These are phyloP conservation scores for Fusarium hainanense DNA, from an alignment of 2,329 filamentous ascomycete genomes.

Conservation along the genomic window DNA sequence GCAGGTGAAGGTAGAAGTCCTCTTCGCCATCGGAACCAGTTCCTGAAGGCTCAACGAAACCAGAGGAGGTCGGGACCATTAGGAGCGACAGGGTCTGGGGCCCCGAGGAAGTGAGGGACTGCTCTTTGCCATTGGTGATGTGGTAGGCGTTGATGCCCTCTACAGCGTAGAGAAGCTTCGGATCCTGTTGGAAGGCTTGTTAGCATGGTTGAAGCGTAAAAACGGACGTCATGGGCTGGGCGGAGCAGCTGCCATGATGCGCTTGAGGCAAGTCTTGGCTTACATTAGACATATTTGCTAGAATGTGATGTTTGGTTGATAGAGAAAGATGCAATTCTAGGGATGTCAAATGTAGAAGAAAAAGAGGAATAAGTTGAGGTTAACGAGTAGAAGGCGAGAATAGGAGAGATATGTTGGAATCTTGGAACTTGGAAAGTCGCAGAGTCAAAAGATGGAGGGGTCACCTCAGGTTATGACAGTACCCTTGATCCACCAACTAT, in stretches of 20 bases:
- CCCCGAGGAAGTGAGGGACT: slow-evolving; percentile 83
- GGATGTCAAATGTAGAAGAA: background rate
- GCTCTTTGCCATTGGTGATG: slow-evolving; percentile 86
- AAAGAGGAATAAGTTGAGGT: slow-evolving; percentile 7
- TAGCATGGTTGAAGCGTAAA: slow-evolving; percentile 17
- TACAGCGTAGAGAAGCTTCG: slow-evolving; percentile 76
- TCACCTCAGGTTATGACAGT: slow-evolving; percentile 25
- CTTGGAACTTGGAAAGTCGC: slow-evolving; percentile 36
- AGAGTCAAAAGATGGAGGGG: slow-evolving; percentile 35
- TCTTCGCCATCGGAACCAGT: slow-evolving; percentile 75
- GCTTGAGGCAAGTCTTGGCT: slow-evolving; percentile 17
- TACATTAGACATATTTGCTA: slow-evolving; percentile 49
- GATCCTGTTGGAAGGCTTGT: slow-evolving; percentile 57
- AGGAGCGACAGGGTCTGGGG: slow-evolving; percentile 91
- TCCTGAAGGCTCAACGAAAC: slow-evolving; percentile 67
- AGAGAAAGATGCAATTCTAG: background rate
- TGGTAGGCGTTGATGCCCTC: slow-evolving; percentile 92
- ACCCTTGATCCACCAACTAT: slow-evolving; percentile 25
- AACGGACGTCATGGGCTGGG: slow-evolving; percentile 17
- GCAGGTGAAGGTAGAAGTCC: slow-evolving; percentile 96
- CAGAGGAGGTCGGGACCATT: slow-evolving; percentile 92
- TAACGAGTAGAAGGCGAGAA: slow-evolving; percentile 14
- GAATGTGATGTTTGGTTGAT: background rate
- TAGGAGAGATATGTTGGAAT: slow-evolving; percentile 21
- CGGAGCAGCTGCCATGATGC: slow-evolving; percentile 17